Base-by-base conservation (phyloP, 192 early-diverging fungal species). In the Backusella mclennaniae region DNA sequence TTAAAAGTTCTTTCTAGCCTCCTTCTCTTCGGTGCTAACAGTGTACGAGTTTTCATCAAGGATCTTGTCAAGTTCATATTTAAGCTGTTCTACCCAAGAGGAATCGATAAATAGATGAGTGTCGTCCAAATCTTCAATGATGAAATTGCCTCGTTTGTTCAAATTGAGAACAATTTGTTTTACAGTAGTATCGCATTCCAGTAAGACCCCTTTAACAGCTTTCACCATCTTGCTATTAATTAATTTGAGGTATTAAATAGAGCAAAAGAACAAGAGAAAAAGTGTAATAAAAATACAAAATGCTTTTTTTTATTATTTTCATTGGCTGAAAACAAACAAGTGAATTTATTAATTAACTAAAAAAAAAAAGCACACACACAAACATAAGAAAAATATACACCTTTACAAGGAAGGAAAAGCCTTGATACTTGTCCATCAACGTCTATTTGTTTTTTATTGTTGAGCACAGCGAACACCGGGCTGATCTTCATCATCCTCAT, bases 121-220 rank as follows among this genome's bases (percentile, higher is more conserved):
- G 6, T 89, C 91, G 83, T 96, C 95, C 17, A 96, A 81, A 69
- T 96, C 93, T 77, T 93, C 91, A 66, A 96, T 92, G n/a, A 96
- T 90, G 76, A 96, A 93, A 35, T 89, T 85, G 21, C 76, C 67
- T 35, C 88, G 86, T 74, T 88, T 80, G 80, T 96, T 89, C 59
- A 96, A 81, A 33, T 87, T 88, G 26, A 92, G 70, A 73, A 96
- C 87, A 19, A 96, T 89, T 79, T 91, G 89, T 77, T 93, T 94
- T 19, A 93, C 91, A 12, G 92, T 89, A 4, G 88, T 85, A 73
- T 96, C 95, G 79, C 95, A 92, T 76, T 93, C 88, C 31, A 90
- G 82, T 49, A 92, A 84, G 23, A 83, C 80, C 17, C 82, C 82
- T 56, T 76, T 80, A 11, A 80, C 73, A n/a, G 82, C 82, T 46